phyloP scores from a whole-genome alignment of 2,329 filamentous ascomycete species.

The Neofusicoccum parvum region DNA sequence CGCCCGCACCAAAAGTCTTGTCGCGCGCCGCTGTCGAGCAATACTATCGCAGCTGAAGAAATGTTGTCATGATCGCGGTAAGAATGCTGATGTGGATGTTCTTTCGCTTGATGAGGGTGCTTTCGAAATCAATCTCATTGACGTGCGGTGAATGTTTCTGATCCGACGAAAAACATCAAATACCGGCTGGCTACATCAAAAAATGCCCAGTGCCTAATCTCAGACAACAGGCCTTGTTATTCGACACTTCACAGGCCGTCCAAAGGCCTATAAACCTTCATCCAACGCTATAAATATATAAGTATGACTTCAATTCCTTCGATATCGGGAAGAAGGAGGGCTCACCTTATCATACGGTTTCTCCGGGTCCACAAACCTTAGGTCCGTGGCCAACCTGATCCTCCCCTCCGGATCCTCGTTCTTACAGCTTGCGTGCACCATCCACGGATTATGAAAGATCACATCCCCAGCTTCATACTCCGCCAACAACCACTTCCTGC shows the following conservation, averaged over 20 bases:
- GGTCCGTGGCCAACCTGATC: slow-evolving; percentile 8
- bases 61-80: neutral
- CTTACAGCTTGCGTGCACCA: slow-evolving; percentile 10
- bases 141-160: neutral
- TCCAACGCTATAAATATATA: neutral
- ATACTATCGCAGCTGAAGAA: neutral
- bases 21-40: neutral
- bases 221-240: no score
- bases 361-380: neutral
- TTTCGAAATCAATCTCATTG: neutral
- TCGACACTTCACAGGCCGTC: neutral
- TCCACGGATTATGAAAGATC: slow-evolving; percentile 18
- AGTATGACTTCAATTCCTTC: neutral
- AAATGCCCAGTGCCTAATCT: no score
- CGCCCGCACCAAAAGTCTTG: neutral
- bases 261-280: neutral
- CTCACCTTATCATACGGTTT: slow-evolving; percentile 1
- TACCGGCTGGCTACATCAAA: no score
- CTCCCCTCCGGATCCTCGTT: slow-evolving; percentile 10
- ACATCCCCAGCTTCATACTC: slow-evolving; percentile 22
- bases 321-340: neutral
- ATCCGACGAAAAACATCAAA: neutral
- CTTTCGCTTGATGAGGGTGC: neutral
- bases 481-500: neutral
- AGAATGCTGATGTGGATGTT: neutral